Base-by-base conservation (phyloP, 805 yeast species). In the Cyberlindnera sargentensis region DNA sequence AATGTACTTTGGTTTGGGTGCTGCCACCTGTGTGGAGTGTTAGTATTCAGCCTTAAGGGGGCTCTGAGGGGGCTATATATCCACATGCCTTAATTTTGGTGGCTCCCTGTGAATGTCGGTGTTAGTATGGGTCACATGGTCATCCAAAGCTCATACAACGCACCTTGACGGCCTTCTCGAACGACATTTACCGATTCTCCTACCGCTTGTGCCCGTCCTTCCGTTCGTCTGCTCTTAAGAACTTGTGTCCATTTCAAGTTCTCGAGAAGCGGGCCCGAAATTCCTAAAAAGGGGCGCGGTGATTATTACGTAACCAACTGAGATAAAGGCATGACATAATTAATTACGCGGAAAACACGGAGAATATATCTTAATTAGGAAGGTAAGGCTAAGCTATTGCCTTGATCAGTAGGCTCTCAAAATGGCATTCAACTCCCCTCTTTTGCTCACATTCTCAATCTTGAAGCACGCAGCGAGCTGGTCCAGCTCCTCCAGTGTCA, bases 1-100 rank as follows among this genome's bases (percentile, higher is more conserved):
- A 42, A 93, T 80, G 61, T 93, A 93, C 63, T 93, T 93, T 33
- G 95, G 84, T 65, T 93, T 93, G 6, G 99, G 99, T n/a, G 98
- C 96, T 8, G 98, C 98, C 67, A 87, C 76, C 78, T 57, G 71
- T 26, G 33, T 34, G n/a, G 7, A 23, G 15, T 33, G 40, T 44
- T 39, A 35, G 38, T 47, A 23, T 23, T 31, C n/a, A 7, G 4
- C 25, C 7, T 31, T n/a, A 31, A 6, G 29, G 9, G 6, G 23
- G n/a, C 11, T 35, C 15, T 9, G 31, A 27, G n/a, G n/a, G 20
- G 8, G n/a, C 15, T 15, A 10, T n/a, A 40, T 15, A 15, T 15
- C 20, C 20, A 15, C 66, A 25, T 51, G 56, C 62, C 39, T 81
- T 81, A 31, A 80, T 72, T 62, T 81, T 81, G 11, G 88, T 81